Conservation (phyloP, 805 yeast species). For the Ogataea methanolica region DNA sequence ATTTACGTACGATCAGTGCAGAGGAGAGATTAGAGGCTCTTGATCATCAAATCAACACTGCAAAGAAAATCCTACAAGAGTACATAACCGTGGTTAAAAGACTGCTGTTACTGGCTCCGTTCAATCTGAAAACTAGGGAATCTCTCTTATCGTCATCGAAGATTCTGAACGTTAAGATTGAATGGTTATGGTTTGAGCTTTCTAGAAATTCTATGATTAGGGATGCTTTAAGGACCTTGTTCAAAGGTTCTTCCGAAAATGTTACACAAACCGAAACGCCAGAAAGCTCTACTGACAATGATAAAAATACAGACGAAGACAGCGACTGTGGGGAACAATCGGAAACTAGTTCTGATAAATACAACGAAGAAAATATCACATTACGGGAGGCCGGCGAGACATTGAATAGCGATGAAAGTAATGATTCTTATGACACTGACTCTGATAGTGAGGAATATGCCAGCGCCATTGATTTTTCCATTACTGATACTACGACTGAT, state of each 20-base stretch:
- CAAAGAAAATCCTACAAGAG: conserved; percentile 34
- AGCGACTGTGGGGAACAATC: too few species aligned
- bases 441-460: conserved; percentile 16
- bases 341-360: background rate
- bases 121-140: conserved; percentile 49
- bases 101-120: conserved; percentile 48
- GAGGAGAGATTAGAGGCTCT: conserved; percentile 9
- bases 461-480: conserved; percentile 15
- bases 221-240: conserved; percentile 7
- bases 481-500: conserved; percentile 5
- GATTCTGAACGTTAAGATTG: conserved; percentile 46
- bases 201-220: conserved; percentile 32
- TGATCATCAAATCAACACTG: conserved; percentile 17
- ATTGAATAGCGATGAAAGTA: background rate
- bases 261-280: background rate
- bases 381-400: background rate
- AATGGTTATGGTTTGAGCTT: conserved; percentile 54
- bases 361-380: background rate
- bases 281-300: background rate
- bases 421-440: background rate
- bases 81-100: conserved; percentile 33
- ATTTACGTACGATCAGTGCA: conserved; percentile 6
- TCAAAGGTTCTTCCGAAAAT: background rate
- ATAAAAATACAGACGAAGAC: background rate
- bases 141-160: conserved; percentile 40